Percentiles rank a stretch among this genome's conserved stretches.
These are phyloP conservation scores for Cordyceps pruinosa DNA, from an alignment of 2,329 filamentous ascomycete genomes.

Conservation along the genomic window DNA sequence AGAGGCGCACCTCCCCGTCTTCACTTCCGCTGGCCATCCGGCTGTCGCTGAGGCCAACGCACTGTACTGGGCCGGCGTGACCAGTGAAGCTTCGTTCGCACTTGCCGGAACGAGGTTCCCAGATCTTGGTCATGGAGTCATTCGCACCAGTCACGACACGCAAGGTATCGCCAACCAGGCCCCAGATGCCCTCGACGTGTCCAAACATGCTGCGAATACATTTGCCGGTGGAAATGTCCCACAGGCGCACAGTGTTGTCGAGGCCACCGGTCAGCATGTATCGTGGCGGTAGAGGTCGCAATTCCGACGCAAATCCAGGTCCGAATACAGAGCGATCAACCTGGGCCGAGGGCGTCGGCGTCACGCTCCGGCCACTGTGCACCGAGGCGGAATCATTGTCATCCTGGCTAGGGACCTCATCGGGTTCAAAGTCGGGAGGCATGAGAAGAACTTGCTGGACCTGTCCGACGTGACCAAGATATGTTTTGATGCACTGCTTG, in stretches of 20 bases:
- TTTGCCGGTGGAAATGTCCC: constrained; percentile 76
- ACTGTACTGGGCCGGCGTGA: constrained; percentile 86
- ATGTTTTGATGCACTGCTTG: constrained; percentile 66
- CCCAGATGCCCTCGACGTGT: constrained; percentile 94
- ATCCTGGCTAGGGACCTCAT: constrained; percentile 49
- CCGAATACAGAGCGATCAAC: constrained; percentile 52
- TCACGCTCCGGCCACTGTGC: constrained; percentile 39
- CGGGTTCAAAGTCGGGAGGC: constrained; percentile 82
- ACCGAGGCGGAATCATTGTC: constrained; percentile 49
- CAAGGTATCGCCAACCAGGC: constrained; percentile 79
- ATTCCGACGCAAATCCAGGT: constrained; percentile 53
- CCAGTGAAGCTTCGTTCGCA: constrained; percentile 91
- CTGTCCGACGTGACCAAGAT: constrained; percentile 87
- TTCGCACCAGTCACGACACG: constrained; percentile 85
- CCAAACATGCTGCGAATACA: constrained; percentile 93
- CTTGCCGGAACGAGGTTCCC: constrained; percentile 86
- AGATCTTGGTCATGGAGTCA: constrained; percentile 88
- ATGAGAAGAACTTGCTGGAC: constrained; percentile 86
- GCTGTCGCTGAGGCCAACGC: constrained; percentile 83
- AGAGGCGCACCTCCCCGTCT: constrained; percentile 83
- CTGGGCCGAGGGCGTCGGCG: constrained; percentile 27
- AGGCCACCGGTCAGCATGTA: constrained; percentile 93
- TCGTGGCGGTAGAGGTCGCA: constrained; percentile 67
- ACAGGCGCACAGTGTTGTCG: constrained; percentile 85
- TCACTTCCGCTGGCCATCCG: constrained; percentile 88